Evolutionary conservation across 1,284 basidiomycete species (phyloP), one percentile per base, ranked within the genome.

Genomic region (Fomitopsis pinicola): DNA sequence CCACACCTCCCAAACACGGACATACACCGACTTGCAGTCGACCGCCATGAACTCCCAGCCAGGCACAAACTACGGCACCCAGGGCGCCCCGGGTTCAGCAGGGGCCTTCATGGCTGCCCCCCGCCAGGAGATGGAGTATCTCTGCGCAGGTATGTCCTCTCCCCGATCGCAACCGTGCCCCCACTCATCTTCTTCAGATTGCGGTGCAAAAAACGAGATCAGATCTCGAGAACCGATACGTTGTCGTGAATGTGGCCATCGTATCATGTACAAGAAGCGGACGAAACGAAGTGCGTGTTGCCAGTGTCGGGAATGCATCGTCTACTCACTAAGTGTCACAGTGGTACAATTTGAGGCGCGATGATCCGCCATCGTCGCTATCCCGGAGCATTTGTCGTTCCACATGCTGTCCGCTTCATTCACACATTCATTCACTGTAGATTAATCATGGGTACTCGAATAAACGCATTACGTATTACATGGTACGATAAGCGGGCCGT

Each of bases 221-320:
- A 91, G 89, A 75, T 82, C 93, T n/a, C 81, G 93, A 63, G 97
- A 99, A 75, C 94, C 95, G 52, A 97, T 98, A 69, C 89, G 97
- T 61, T 99, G 97, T 78, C 85, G 92, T 69, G 95, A 98, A 75
- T 99, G 97, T 72, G 97, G 97, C 2, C 97, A 98, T 76, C 88
- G 97, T 65, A 96, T 99, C 75, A 97, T 99, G 94, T 98, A 98
- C 81, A 99, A 99, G 80, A 97, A 97, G 77, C 81, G 97, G 69
- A 98, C 96, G 22, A 94, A 88, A 73, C 83, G 94, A 80, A 97
- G 97, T 98, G 15, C 14, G 73, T 74, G 93, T 87, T n/a, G 40
- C 55, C 59, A 5, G 7, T n/a, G 17, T 46, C 10, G 17, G n/a
- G 10, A 8, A 22, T 9, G 3, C 44, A 30, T 19, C 44, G 5